Evolutionary conservation across 2,329 filamentous ascomycete species (phyloP).

Genomic region (Alternaria ethzedia): DNA sequence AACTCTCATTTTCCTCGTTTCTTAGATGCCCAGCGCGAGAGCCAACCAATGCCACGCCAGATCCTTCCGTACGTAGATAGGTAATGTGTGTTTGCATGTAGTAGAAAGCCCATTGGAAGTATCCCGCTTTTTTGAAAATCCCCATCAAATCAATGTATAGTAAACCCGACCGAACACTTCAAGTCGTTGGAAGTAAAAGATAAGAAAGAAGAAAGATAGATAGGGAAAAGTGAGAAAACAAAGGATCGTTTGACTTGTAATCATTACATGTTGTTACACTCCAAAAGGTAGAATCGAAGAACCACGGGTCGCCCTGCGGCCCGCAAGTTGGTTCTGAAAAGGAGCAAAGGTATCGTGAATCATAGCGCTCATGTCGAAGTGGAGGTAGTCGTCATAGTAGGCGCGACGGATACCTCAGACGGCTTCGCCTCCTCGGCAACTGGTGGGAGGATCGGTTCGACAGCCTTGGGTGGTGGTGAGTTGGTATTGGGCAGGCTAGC

Average conservation of each 20-base stretch:
- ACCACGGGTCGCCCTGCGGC: conserved; percentile 27
- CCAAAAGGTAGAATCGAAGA: conserved; percentile 21
- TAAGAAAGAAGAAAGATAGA: conserved; percentile 11
- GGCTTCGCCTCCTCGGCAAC: conserved; percentile 36
- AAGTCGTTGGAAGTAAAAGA: conserved; percentile 18
- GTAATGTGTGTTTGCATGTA: background rate
- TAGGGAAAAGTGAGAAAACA: conserved; percentile 14
- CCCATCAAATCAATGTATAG: conserved; percentile 1
- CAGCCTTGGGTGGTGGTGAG: conserved; percentile 36
- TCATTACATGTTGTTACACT: conserved; percentile 47
- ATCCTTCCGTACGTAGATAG: background rate
- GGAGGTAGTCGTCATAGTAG: conserved; percentile 20
- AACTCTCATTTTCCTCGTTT: background rate
- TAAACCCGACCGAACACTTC: conserved; percentile 22
- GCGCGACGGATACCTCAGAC: conserved; percentile 12
- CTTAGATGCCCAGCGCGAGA: background rate
- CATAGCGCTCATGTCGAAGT: conserved; percentile 33
- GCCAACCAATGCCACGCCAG: conserved; percentile 2
- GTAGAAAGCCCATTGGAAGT: background rate
- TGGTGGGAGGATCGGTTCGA: conserved; percentile 32
- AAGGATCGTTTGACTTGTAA: conserved; percentile 20
- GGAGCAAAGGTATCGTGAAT: conserved; percentile 34
- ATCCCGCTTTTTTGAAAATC: conserved; percentile 8
- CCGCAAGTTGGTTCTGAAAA: conserved; percentile 21
- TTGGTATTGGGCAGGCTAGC: conserved; percentile 38